Percentiles rank a stretch among this genome's conserved stretches.
These are phyloP conservation scores for Dalechampia spathulata DNA, from an alignment of 441 rosid species.

Conservation along the genomic window DNA sequence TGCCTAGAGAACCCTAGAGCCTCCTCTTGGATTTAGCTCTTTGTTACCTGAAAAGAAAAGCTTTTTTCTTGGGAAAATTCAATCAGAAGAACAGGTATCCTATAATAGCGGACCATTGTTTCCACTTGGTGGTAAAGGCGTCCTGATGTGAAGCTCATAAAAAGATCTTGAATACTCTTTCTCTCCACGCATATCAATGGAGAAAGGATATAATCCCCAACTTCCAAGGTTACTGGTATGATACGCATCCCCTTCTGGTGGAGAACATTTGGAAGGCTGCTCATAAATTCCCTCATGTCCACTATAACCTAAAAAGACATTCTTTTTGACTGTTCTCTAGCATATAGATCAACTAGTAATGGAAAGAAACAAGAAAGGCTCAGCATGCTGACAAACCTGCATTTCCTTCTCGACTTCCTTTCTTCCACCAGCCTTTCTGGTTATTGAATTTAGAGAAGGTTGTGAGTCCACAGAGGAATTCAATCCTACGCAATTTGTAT, in stretches of 20 bases:
- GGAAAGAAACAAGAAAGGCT: conserved; percentile 10
- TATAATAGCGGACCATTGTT: conserved; percentile 81
- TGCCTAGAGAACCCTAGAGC: conserved; percentile 1
- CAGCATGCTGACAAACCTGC: conserved; percentile 39
- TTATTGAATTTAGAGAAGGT: conserved; percentile 66
- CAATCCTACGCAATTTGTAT: conserved; percentile 53
- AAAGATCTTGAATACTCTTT: conserved; percentile 94
- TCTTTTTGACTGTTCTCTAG: background rate
- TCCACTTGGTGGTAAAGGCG: conserved; percentile 95
- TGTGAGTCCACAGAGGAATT: conserved; percentile 47
- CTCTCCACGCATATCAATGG: conserved; percentile 88
- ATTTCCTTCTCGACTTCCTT: conserved; percentile 82
- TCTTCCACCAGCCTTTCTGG: conserved; percentile 96
- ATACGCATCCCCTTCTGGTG: conserved; percentile 92
- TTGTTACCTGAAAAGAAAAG: conserved; percentile 91
- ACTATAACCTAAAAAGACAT: conserved; percentile 64
- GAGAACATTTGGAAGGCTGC: conserved; percentile 97
- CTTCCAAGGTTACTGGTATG: conserved; percentile 84
- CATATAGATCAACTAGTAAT: no score
- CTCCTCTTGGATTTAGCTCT: conserved; percentile 1
- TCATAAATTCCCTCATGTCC: conserved; percentile 99
- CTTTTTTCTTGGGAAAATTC: conserved; percentile 97
- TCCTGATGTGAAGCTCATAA: conserved; percentile 86
- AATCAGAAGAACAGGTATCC: conserved; percentile 89
- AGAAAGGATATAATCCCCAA: conserved; percentile 87